These are phyloP conservation scores for Odonthalia washingtoniensis DNA, from an alignment of 31 red algal species.

Conservation along the genomic window DNA sequence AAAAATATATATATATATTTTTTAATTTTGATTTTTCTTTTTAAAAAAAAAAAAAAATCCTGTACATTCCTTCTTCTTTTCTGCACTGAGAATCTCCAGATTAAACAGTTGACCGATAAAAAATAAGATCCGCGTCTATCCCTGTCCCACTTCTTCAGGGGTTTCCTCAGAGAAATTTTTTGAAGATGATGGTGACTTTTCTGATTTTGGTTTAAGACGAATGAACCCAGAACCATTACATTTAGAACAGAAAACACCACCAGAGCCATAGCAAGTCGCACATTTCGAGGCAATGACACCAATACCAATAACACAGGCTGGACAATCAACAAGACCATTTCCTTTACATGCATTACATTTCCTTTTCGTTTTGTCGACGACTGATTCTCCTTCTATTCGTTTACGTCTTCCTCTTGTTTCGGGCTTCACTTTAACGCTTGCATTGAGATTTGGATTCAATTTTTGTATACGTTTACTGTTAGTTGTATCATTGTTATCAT, in stretches of 20 bases:
- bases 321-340: constrained; percentile 48
- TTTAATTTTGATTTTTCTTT: too few relatives aligned
- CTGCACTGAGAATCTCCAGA: too few relatives aligned
- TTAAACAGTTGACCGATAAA: too few relatives aligned
- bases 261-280: constrained; percentile 61
- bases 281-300: constrained; percentile 54
- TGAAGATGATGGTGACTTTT: too few relatives aligned
- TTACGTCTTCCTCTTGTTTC: background rate
- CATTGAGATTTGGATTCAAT: background rate
- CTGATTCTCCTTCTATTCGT: background rate
- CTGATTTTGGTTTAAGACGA: background rate
- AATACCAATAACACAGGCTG: constrained; percentile 45
- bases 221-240: constrained; percentile 54
- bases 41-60: too few relatives aligned
- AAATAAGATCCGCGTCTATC: too few relatives aligned
- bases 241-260: constrained; percentile 49
- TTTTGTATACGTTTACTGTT: background rate
- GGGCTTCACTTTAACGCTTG: background rate
- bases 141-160: too few relatives aligned
- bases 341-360: constrained; percentile 47
- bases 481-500: background rate
- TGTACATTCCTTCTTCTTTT: too few relatives aligned
- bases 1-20: too few relatives aligned
- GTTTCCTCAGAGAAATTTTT: too few relatives aligned
- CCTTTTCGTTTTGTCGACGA: background rate